Base-by-base conservation (phyloP, 352 stramenopile genomes). In the Ophiocytium majus region DNA sequence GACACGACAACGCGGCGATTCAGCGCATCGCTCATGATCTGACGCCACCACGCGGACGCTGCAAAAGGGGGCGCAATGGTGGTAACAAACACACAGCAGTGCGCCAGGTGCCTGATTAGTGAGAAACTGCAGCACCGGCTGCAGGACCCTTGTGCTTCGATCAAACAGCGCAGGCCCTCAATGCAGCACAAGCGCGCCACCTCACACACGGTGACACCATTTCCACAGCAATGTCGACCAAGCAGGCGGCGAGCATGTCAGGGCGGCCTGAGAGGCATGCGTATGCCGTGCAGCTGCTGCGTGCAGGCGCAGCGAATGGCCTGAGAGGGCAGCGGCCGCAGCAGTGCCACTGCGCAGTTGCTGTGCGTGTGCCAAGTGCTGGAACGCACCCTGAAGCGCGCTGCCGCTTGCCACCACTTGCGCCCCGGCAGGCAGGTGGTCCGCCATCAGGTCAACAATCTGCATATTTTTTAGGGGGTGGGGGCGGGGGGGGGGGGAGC, bases 21-120 rank as follows among this genome's bases (percentile, higher is more conserved):
- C 33, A 96, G 89, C 9, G 86, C 90, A 84, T 97, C 93, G 0
- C 93, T 92, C 78, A 90, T 43, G 32, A 97, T 96, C 76, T 96
- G 93, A 9, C 93, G 92, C 93, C 93, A 96, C 19, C 94, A 88
- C 19, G 79, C 76, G n/a, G 94, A 97, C 9, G 64, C 83, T 81
- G 71, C 49, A 14, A 78, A 14, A 43, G 14, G 14, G 35, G 17
- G 35, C 5, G 66, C 5, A 5, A 78, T 14, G 43, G 43, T 14
- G 43, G 5, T 14, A 14, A 57, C 5, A 57, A 57, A 57, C 5
- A 5, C 5, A 14, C 43, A 57, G 14, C 43, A 57, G 43, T n/a
- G 43, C 43, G 43, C 5, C 43, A 57, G 43, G 43, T 14, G 14
- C 5, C 5, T 14, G 43, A 14, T 14, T 57, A 14, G 43, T 14